Evolutionary conservation across 805 yeast species (phyloP).

Genomic region (Candida stauntonica): DNA sequence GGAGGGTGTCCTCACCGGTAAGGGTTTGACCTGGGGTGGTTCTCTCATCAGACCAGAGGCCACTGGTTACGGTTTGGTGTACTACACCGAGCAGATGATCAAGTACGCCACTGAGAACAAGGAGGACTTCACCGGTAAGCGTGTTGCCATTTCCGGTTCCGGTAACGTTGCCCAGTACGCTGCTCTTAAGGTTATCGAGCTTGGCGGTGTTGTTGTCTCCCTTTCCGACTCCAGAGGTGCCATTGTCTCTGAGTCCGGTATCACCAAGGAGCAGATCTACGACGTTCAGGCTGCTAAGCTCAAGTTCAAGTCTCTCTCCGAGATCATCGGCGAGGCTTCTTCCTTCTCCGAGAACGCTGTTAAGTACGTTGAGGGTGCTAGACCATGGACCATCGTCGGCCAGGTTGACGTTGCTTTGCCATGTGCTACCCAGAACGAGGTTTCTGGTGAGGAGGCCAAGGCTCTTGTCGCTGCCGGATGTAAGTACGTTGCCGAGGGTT

Average conservation of each 20-base stretch:
- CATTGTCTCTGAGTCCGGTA: slow-evolving; percentile 73
- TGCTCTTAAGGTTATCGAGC: slow-evolving; percentile 93
- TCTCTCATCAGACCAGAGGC: slow-evolving; percentile 99
- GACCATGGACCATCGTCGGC: slow-evolving; percentile 95
- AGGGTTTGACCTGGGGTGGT: slow-evolving; percentile 98
- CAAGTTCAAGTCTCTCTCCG: slow-evolving; percentile 70
- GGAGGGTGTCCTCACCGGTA: slow-evolving; percentile 98
- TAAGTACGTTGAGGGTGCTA: slow-evolving; percentile 85
- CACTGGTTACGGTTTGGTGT: slow-evolving; percentile 95
- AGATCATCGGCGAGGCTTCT: slow-evolving; percentile 53
- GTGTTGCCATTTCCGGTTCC: slow-evolving; percentile 95
- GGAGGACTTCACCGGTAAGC: slow-evolving; percentile 88
- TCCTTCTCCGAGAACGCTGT: slow-evolving; percentile 52
- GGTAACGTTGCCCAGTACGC: slow-evolving; percentile 99
- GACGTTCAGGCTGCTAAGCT: slow-evolving; percentile 75
- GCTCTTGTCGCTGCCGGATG: slow-evolving; percentile 89
- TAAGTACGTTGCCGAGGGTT: slow-evolving; percentile 96
- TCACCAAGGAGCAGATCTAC: slow-evolving; percentile 75
- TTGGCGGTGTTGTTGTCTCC: slow-evolving; percentile 93
- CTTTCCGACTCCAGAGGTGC: slow-evolving; percentile 94
- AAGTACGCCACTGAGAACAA: slow-evolving; percentile 86
- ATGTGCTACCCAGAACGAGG: slow-evolving; percentile 98
- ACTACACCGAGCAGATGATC: slow-evolving; percentile 97
- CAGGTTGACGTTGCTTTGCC: slow-evolving; percentile 94
- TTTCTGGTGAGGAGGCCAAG: slow-evolving; percentile 94